Evolutionary conservation across 2,329 filamentous ascomycete genomes (phyloP).

Genomic region (Colletotrichum sp.): DNA sequence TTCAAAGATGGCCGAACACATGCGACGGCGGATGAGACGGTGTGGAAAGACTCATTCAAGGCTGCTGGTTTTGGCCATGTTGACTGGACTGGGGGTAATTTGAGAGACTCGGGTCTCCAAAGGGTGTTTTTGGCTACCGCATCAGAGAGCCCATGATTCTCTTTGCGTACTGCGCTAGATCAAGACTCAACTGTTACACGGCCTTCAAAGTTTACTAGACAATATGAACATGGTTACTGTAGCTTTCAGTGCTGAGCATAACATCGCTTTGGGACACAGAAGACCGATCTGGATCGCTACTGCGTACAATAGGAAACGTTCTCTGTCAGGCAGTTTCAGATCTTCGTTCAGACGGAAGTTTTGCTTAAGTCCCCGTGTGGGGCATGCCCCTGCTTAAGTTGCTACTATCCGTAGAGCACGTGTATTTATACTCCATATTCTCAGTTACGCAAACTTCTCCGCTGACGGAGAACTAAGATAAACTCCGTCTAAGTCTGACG

Average conservation of each 20-base stretch:
- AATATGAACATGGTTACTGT: not conserved
- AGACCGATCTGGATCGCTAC: not conserved
- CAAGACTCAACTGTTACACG: not conserved
- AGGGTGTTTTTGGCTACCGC: slow-evolving; percentile 7
- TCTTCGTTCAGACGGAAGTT: not conserved
- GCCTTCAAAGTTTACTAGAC: not conserved
- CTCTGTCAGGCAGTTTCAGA: not conserved
- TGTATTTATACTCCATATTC: not conserved
- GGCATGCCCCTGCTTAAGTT: not conserved
- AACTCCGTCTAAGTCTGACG: not conserved
- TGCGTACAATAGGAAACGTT: not conserved
- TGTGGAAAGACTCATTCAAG: slow-evolving; percentile 1
- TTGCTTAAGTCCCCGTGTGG: not conserved
- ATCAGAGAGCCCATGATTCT: not conserved
- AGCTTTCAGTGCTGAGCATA: not conserved
- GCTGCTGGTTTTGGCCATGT: slow-evolving; percentile 22
- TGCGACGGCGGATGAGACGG: not conserved
- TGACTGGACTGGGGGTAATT: slow-evolving; percentile 23
- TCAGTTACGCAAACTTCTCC: fast-evolving
- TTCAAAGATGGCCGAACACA: slow-evolving; percentile 34
- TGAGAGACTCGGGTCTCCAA: not conserved
- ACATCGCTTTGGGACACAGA: not conserved
- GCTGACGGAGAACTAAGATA: not conserved
- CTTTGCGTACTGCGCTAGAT: not conserved
- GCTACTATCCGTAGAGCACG: not conserved